Evolutionary conservation across 2,329 filamentous ascomycete genomes (phyloP).

Genomic region (Allantophomopsis lycopodina): DNA sequence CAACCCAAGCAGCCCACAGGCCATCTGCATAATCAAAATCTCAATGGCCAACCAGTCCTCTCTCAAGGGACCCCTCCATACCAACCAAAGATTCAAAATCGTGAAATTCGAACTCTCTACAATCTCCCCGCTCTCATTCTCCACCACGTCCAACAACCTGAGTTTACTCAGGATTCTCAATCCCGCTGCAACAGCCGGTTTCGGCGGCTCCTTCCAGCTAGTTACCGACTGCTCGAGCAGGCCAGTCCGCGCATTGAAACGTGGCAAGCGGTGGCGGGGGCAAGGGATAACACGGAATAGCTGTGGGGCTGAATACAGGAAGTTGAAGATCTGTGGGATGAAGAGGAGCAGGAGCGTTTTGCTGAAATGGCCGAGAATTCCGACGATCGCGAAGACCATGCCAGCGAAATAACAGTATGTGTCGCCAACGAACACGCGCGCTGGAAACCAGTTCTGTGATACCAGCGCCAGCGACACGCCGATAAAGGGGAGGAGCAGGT

Average conservation of each 20-base stretch:
- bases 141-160: constrained; percentile 52
- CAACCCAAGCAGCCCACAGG: constrained; percentile 67
- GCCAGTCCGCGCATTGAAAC: constrained; percentile 74
- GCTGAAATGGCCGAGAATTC: constrained; percentile 93
- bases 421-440: constrained; percentile 90
- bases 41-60: constrained; percentile 75
- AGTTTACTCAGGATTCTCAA: constrained; percentile 58
- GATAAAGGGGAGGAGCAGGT: constrained; percentile 85
- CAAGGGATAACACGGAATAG: constrained; percentile 84
- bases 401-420: constrained; percentile 99
- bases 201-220: constrained; percentile 61
- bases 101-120: constrained; percentile 81
- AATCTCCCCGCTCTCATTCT: constrained; percentile 56
- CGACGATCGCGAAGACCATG: constrained; percentile 97
- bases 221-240: constrained; percentile 79
- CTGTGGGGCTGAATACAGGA: constrained; percentile 84
- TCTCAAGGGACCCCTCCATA: constrained; percentile 83
- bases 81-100: constrained; percentile 87
- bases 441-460: constrained; percentile 91
- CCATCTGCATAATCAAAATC: constrained; percentile 64
- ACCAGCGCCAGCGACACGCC: constrained; percentile 81
- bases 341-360: constrained; percentile 89
- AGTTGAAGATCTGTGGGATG: constrained; percentile 92
- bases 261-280: constrained; percentile 80
- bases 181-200: constrained; percentile 41